Evolutionary conservation across 1,284 basidiomycete genomes (phyloP).

Genomic region (Anthracocystis setariae): DNA sequence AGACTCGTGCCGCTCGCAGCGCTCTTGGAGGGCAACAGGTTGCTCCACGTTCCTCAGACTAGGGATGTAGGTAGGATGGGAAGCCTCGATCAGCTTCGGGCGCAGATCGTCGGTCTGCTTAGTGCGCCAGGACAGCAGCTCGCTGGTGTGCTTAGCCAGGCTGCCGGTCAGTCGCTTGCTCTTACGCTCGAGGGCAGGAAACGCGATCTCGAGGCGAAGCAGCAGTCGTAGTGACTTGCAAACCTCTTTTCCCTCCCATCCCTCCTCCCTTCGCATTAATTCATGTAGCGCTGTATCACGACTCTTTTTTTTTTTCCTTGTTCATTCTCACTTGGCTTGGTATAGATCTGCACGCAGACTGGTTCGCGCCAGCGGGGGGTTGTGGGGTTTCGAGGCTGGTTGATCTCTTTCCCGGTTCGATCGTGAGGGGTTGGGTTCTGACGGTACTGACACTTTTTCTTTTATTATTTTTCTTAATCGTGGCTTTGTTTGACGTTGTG

Average conservation of each 20-base stretch:
- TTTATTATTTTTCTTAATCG: not conserved
- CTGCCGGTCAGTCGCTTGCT: slow-evolving; percentile 52
- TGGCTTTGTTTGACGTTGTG: slow-evolving; percentile 9
- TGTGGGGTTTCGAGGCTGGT: too few relatives aligned
- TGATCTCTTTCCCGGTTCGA: too few relatives aligned
- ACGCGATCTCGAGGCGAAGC: slow-evolving; percentile 55
- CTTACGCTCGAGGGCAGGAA: slow-evolving; percentile 60
- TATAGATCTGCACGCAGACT: slow-evolving; percentile 6
- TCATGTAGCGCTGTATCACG: slow-evolving; percentile 10
- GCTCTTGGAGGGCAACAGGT: slow-evolving; percentile 48
- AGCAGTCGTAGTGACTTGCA: slow-evolving; percentile 19
- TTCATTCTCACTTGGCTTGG: not conserved
- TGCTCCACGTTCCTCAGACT: slow-evolving; percentile 54
- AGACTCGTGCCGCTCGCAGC: slow-evolving; percentile 56
- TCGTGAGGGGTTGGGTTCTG: too few relatives aligned
- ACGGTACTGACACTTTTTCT: not conserved
- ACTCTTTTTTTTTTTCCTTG: too few relatives aligned
- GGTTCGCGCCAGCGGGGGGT: too few relatives aligned
- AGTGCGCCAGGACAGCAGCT: slow-evolving; percentile 56
- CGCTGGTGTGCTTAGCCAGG: slow-evolving; percentile 57
- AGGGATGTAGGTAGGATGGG: slow-evolving; percentile 55
- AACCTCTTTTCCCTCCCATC: slow-evolving; percentile 3
- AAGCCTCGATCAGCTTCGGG: slow-evolving; percentile 50
- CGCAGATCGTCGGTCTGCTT: slow-evolving; percentile 64
- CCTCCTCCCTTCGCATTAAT: not conserved